Conservation (phyloP, 1,139 yeast genomes). For the Wickerhamomyces sp. region DNA sequence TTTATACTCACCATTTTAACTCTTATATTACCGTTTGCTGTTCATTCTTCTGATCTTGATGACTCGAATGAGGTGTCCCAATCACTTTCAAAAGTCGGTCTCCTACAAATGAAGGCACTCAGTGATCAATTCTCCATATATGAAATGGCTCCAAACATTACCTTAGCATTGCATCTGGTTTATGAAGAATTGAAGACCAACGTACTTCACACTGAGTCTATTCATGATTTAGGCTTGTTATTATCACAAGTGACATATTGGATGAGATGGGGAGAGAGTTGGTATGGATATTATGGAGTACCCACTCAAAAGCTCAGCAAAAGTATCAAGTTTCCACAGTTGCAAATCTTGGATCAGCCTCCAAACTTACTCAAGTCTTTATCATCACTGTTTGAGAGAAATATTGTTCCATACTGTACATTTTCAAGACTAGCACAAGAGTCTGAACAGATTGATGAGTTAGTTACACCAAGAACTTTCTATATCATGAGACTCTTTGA, state of each 20-base stretch:
- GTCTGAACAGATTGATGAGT: conserved; percentile 52
- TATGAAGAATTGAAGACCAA: conserved; percentile 72
- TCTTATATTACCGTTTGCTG: conserved; percentile 38
- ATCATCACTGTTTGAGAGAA: conserved; percentile 42
- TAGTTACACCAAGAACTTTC: conserved; percentile 61
- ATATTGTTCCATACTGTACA: conserved; percentile 51
- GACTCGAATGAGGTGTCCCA: conserved; percentile 15
- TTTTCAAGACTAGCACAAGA: conserved; percentile 68
- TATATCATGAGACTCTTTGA: conserved; percentile 57
- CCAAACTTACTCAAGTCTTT: conserved; percentile 54
- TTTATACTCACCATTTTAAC: conserved; percentile 49
- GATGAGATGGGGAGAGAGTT: conserved; percentile 71
- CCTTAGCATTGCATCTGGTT: conserved; percentile 65
- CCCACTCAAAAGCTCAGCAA: conserved; percentile 23
- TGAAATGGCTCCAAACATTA: conserved; percentile 56
- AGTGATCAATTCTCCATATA: conserved; percentile 27
- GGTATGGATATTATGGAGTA: conserved; percentile 54
- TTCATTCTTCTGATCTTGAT: conserved; percentile 8
- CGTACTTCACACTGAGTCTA: conserved; percentile 35
- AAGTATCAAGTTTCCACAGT: conserved; percentile 34
- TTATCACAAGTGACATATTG: conserved; percentile 58
- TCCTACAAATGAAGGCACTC: conserved; percentile 15
- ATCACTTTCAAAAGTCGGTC: conserved; percentile 8
- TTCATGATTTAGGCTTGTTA: conserved; percentile 42
- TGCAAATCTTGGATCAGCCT: conserved; percentile 39